phyloP scores from a whole-genome alignment of 805 yeast genomes.

The Pichia manshurica region DNA sequence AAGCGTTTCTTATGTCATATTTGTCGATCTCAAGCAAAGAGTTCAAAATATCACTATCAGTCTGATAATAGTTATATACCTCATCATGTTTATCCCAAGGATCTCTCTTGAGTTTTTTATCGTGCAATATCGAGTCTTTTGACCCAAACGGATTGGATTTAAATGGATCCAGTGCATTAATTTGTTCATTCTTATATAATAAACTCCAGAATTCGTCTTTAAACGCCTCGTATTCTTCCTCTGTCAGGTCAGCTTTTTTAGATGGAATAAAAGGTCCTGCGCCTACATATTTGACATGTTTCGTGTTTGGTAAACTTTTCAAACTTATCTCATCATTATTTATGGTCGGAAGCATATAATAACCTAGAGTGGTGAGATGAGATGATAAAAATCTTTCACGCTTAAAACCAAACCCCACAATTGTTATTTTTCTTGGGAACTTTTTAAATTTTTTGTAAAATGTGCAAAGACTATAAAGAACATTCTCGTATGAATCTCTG shows the following conservation, averaged over 20 bases:
- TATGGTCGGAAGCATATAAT: conserved; percentile 11
- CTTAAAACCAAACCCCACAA: conserved; percentile 76
- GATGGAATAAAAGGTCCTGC: conserved; percentile 47
- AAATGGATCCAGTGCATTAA: conserved; percentile 50
- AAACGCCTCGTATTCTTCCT: conserved; percentile 19
- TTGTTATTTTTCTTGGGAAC: conserved; percentile 49
- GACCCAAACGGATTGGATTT: conserved; percentile 53
- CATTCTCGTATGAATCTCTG: conserved; percentile 74
- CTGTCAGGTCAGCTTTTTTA: conserved; percentile 4
- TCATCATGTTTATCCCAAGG: conserved; percentile 34
- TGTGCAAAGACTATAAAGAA: conserved; percentile 52
- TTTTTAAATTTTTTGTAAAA: conserved; percentile 40
- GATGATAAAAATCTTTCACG: conserved; percentile 47
- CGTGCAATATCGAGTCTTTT: conserved; percentile 33
- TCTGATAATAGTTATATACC: conserved; percentile 3
- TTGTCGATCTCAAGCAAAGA: conserved; percentile 25
- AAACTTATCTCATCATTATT: not conserved
- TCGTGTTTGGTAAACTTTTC: conserved; percentile 19
- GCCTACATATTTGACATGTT: conserved; percentile 45
- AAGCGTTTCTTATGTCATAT: conserved; percentile 26
- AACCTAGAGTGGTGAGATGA: conserved; percentile 50
- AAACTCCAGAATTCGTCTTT: conserved; percentile 39
- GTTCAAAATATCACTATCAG: conserved; percentile 17
- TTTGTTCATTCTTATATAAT: conserved; percentile 42
- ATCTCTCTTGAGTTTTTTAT: conserved; percentile 50